phyloP scores from a whole-genome alignment of 345 rosid genomes.

The Dipteronia sinensis region DNA sequence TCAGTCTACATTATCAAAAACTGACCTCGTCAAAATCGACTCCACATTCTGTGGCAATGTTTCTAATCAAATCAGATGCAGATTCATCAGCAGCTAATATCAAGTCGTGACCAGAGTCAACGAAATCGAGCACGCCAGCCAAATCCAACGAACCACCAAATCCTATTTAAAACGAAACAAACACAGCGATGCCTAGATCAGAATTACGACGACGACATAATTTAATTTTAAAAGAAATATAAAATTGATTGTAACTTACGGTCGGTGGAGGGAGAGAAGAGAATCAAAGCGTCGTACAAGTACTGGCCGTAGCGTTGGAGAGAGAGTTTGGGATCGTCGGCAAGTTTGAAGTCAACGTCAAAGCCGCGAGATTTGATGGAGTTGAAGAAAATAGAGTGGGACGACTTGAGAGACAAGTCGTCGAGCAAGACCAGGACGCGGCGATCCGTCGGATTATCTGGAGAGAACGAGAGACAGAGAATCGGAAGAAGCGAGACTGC shows the following conservation, averaged over 20 bases:
- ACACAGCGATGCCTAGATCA: not conserved
- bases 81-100: conserved; percentile 65
- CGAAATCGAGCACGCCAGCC: conserved; percentile 56
- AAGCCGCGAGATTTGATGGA: conserved; percentile 62
- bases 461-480: conserved; percentile 52
- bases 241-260: conserved; percentile 41
- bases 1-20: conserved; percentile 1
- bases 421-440: conserved; percentile 61
- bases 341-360: conserved; percentile 61
- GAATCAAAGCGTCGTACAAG: conserved; percentile 56
- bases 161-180: conserved; percentile 24
- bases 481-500: conserved; percentile 39
- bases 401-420: conserved; percentile 60
- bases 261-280: conserved; percentile 62
- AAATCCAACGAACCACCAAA: conserved; percentile 67
- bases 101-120: conserved; percentile 76
- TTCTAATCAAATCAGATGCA: conserved; percentile 59
- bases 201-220: not conserved
- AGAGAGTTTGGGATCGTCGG: conserved; percentile 59
- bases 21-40: conserved; percentile 76
- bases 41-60: conserved; percentile 62
- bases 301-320: conserved; percentile 71
- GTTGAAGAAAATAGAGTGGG: conserved; percentile 67
- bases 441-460: conserved; percentile 55
- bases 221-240: not conserved